Percentiles rank a stretch among this genome's conserved stretches.
These are phyloP conservation scores for Carex cristatella DNA, from an alignment of 176 grass and related monocot species.

Conservation along the genomic window DNA sequence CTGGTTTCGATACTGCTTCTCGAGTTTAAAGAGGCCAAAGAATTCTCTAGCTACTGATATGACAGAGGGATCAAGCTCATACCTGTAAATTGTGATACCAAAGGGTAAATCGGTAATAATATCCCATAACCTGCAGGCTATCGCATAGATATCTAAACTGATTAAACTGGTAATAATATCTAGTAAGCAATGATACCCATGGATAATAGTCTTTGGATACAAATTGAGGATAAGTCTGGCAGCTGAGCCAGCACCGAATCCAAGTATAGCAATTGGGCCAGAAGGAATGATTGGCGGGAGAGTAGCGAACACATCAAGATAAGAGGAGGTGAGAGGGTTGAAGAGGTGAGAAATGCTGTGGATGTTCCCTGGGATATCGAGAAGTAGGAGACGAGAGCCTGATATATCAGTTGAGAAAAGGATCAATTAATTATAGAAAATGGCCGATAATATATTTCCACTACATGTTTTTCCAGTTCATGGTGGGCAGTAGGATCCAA, in stretches of 20 bases:
- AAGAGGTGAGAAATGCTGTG: constrained; percentile 59
- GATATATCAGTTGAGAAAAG: neutral
- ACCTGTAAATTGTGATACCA: constrained; percentile 30
- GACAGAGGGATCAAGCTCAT: constrained; percentile 67
- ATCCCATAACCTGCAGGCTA: neutral
- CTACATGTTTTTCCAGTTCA: neutral
- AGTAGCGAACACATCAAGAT: constrained; percentile 64
- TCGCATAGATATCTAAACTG: neutral
- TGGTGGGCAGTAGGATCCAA: too few relatives aligned
- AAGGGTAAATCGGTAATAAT: neutral
- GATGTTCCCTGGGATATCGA: constrained; percentile 76
- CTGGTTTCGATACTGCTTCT: constrained; percentile 33
- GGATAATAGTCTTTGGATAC: constrained; percentile 43
- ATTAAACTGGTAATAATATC: neutral
- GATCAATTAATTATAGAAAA: neutral
- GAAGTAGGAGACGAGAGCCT: constrained; percentile 79
- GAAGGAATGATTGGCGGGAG: constrained; percentile 61
- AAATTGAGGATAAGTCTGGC: constrained; percentile 53
- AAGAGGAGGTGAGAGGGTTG: constrained; percentile 47
- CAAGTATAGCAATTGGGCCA: constrained; percentile 49
- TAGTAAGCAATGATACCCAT: constrained; percentile 13
- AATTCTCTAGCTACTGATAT: constrained; percentile 60
- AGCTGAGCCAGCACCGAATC: constrained; percentile 73
- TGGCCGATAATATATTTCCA: neutral
- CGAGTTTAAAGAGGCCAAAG: constrained; percentile 59